phyloP scores from a whole-genome alignment of 805 yeast species.

The Torulaspora gathmanii region DNA sequence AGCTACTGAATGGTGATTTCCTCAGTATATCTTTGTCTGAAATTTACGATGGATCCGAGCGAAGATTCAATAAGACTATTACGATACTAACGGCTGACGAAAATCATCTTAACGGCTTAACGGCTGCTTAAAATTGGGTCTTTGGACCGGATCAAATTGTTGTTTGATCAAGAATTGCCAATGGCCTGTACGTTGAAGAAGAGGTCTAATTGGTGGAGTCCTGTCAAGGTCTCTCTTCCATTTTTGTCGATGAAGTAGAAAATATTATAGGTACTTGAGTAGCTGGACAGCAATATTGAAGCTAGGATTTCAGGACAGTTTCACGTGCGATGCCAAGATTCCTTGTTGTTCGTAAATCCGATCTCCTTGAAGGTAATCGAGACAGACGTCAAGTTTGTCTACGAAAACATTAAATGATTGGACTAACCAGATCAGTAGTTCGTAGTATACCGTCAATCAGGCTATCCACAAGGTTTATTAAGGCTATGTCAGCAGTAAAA shows the following conservation, averaged over 20 bases:
- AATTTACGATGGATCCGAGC: neutral
- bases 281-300: no score
- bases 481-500: conserved; percentile 25
- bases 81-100: neutral
- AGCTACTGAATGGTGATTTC: neutral
- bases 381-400: neutral
- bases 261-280: no score
- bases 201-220: no score
- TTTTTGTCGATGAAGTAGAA: no score
- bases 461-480: conserved; percentile 3
- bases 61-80: neutral
- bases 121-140: no score
- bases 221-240: no score
- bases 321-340: neutral
- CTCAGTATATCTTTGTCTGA: neutral
- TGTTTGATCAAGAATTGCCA: no score
- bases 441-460: neutral
- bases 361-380: neutral
- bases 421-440: neutral
- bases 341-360: neutral
- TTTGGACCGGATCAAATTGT: no score
- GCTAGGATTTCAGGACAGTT: no score
- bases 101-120: no score
- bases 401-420: neutral
- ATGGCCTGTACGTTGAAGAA: no score